Conservation (phyloP, 2,329 filamentous ascomycete genomes). For the Pseudogymnoascus sp. region DNA sequence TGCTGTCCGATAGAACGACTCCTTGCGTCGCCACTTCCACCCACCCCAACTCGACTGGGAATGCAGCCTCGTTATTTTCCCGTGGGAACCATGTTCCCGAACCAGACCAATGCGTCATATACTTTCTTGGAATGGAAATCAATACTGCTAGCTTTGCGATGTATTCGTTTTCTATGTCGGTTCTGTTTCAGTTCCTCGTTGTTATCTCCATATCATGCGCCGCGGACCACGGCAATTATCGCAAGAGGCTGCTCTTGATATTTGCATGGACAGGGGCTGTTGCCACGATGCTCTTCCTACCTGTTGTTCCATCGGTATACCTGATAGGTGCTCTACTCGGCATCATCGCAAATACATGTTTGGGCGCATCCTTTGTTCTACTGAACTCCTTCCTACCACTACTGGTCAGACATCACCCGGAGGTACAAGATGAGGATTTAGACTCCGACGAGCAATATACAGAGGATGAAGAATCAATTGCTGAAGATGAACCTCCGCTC, state of each 20-base stretch:
- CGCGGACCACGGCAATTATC: constrained; percentile 86
- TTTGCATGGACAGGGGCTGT: constrained; percentile 79
- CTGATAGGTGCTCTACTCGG: constrained; percentile 75
- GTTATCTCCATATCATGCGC: constrained; percentile 96
- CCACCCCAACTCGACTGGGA: constrained; percentile 21
- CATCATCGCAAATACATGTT: constrained; percentile 86
- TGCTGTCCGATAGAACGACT: constrained; percentile 67
- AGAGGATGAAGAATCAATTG: constrained; percentile 12
- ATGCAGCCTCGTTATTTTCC: constrained; percentile 16
- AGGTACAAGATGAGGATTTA: constrained; percentile 23
- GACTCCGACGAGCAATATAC: constrained; percentile 12
- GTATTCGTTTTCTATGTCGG: constrained; percentile 94
- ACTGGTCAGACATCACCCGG: constrained; percentile 74
- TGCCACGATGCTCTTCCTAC: constrained; percentile 82
- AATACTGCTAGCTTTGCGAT: constrained; percentile 97
- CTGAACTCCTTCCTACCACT: constrained; percentile 92
- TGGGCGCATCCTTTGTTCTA: constrained; percentile 90
- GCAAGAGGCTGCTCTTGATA: constrained; percentile 77
- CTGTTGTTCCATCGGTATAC: constrained; percentile 67
- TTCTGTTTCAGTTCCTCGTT: constrained; percentile 78
- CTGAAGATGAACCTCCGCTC: constrained; percentile 5
- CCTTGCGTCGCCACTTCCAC: constrained; percentile 62
- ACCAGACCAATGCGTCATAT: constrained; percentile 66
- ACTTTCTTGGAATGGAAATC: constrained; percentile 74
- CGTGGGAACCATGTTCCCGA: background rate